Percentiles rank a stretch among this genome's conserved stretches.
Conservation (phyloP, 495 filamentous ascomycete species). For the Bacidia rubella region DNA sequence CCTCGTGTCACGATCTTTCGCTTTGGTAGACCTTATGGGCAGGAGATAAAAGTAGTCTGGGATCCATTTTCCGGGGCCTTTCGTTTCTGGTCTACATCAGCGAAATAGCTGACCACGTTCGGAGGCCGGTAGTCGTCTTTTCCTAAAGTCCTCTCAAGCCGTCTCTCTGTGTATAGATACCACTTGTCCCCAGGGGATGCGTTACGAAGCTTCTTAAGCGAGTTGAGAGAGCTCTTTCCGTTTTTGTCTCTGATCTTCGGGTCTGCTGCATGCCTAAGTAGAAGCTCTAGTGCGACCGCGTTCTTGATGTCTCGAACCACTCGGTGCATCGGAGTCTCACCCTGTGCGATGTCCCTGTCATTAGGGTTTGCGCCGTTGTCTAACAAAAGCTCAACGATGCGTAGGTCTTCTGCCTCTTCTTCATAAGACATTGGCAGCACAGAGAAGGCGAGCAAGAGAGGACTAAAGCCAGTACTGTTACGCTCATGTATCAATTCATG, state of each 20-base stretch:
- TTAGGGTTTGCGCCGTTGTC: neutral
- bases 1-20: too few relatives aligned
- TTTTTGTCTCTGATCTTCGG: neutral
- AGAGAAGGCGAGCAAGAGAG: conserved; percentile 7
- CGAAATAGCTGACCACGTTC: neutral
- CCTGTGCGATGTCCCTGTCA: neutral
- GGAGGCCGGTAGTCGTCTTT: conserved; percentile 2
- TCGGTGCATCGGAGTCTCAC: conserved; percentile 1
- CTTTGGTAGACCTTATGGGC: too few relatives aligned
- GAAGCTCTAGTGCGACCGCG: conserved; percentile 1
- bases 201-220: neutral
- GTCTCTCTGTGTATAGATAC: neutral
- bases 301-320: neutral
- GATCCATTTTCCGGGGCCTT: neutral
- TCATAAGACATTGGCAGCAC: neutral
- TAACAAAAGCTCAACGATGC: neutral
- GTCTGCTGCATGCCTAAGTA: neutral
- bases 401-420: neutral
- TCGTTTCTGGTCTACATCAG: neutral
- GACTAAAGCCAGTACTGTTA: conserved; percentile 10
- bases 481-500: neutral
- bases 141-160: neutral
- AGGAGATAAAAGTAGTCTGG: too few relatives aligned
- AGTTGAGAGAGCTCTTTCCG: neutral
- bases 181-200: neutral